Evolutionary conservation across 2,329 filamentous ascomycete species (phyloP), one percentile per base, ranked within the genome.

Genomic region (Daldinia sp.): DNA sequence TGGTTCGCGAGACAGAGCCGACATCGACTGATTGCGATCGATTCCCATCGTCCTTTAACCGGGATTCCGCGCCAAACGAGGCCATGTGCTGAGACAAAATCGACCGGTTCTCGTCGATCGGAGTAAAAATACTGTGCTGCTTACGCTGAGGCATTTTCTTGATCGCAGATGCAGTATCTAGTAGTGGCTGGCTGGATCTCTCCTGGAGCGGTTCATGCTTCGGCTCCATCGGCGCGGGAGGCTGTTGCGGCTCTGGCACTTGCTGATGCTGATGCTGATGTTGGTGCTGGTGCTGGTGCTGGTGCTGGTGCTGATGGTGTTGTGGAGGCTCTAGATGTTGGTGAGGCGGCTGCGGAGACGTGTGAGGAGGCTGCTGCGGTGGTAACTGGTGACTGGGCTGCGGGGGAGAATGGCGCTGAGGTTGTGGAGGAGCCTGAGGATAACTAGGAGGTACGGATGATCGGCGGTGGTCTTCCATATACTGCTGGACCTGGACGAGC

Each of bases 71-170:
- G 8, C 87, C 83, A 68, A 91, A 90, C 1, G 85, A 86, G 13
- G 87, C 88, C 66, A 91, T 89, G 75, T 97, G 93, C 68, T 94
- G 92, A 10, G 92, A 93, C 41, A 97, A 79, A 61, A 97, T 90
- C 1, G 94, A 97, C 49, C 92, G 87, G 71, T 91, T 93, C 75
- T 97, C 94, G 72, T 98, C 95, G 66, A 99, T 96, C 0, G 95
- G 95, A 0, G 95, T 99, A 75, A 98, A 98, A 62, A 99, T 98
- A 76, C 94, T 97, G 74, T 94, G 90, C 19, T 90, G 90, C 75
- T 94, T 94, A 30, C 91, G 89, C 72, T 90, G 91, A 1, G 90
- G 89, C 66, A 91, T 80, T 69, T 85, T 87, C 76, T 86, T 86
- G 65, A 87, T 83, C 15, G 80, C 80, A 32, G 77, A 77, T 49